Conservation (phyloP, 1,139 yeast genomes). For the Geotrichum restrictum region DNA sequence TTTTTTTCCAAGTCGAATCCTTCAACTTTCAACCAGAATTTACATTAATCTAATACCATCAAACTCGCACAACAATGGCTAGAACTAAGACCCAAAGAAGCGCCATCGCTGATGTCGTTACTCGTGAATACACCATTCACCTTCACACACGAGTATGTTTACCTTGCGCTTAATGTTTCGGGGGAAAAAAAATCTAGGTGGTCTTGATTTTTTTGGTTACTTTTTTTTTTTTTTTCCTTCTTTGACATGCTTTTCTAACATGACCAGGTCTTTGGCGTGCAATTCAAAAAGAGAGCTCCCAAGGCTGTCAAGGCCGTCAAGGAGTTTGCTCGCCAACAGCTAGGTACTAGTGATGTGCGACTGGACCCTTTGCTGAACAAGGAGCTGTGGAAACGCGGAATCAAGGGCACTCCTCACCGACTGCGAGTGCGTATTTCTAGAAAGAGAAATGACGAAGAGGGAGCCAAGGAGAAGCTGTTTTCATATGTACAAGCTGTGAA, state of each 20-base stretch:
- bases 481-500: conserved; percentile 96
- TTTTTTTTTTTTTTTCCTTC: not conserved
- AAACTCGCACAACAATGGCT: conserved; percentile 35
- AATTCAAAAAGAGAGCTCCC: conserved; percentile 99
- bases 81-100: conserved; percentile 50
- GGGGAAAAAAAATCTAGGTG: no score
- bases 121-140: conserved; percentile 99
- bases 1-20: no score
- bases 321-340: conserved; percentile 97
- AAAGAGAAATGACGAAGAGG: conserved; percentile 99
- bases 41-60: no score
- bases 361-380: conserved; percentile 98
- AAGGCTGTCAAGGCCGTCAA: conserved; percentile 98
- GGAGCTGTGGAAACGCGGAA: conserved; percentile 99
- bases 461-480: conserved; percentile 96
- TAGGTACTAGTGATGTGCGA: conserved; percentile 99
- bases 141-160: conserved; percentile 95
- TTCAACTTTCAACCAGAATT: no score
- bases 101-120: conserved; percentile 98
- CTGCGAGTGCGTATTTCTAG: conserved; percentile 98
- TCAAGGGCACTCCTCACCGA: conserved; percentile 98
- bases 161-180: no score
- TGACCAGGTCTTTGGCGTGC: conserved; percentile 79
- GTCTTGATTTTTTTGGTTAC: no score
- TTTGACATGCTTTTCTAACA: not conserved